These are phyloP conservation scores for Carex pumila DNA, from an alignment of 176 grass and related monocot species.

Conservation along the genomic window DNA sequence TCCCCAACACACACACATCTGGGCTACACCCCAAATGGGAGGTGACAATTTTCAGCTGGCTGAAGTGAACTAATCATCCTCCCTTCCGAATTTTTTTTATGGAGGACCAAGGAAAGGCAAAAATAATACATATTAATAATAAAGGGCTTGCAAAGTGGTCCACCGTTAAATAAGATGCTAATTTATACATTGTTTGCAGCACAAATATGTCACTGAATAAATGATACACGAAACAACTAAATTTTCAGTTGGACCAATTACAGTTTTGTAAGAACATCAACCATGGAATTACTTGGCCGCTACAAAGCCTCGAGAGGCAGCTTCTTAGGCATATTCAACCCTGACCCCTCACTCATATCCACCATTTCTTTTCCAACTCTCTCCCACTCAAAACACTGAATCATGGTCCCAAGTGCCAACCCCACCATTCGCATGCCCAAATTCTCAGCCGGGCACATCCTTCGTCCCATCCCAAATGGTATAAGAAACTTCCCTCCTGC, in stretches of 20 bases:
- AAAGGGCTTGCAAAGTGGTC: too few species aligned
- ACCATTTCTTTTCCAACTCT: slow-evolving; percentile 10
- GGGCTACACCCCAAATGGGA: too few species aligned
- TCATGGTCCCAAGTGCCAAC: slow-evolving; percentile 33
- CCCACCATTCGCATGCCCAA: slow-evolving; percentile 32
- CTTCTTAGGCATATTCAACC: slow-evolving; percentile 27
- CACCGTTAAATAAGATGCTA: background rate
- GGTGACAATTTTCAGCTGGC: too few species aligned
- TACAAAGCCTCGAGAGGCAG: slow-evolving; percentile 26
- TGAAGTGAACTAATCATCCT: too few species aligned
- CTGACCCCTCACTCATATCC: slow-evolving; percentile 27
- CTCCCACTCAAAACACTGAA: slow-evolving; percentile 35
- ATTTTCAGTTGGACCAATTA: background rate
- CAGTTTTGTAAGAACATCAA: background rate
- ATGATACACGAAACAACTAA: background rate
- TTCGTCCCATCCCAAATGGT: slow-evolving; percentile 33
- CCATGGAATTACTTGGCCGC: slow-evolving; percentile 5
- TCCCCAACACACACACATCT: too few species aligned
- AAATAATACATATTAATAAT: too few species aligned
- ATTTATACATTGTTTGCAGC: background rate
- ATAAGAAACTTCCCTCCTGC: slow-evolving; percentile 24
- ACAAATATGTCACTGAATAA: background rate
- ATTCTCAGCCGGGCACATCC: slow-evolving; percentile 19
- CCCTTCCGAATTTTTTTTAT: too few species aligned
- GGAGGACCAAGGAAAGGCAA: too few species aligned